phyloP scores from a whole-genome alignment of 1,284 basidiomycete species.

The Cystobasidium slooffiae region DNA sequence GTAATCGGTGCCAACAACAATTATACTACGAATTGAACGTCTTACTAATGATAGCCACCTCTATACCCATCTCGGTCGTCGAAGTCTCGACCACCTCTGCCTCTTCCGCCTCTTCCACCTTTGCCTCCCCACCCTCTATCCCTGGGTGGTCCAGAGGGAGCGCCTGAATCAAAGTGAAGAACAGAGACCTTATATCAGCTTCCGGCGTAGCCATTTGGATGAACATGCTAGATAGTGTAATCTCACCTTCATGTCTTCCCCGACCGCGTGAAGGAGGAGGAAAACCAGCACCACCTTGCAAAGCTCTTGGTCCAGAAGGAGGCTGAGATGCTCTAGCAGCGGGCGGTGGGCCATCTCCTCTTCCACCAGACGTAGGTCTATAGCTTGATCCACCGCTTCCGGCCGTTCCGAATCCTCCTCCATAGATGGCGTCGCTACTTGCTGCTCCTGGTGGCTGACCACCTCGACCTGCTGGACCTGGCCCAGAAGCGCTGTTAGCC shows the following conservation, averaged over 20 bases:
- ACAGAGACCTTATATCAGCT: neutral
- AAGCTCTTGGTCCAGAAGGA: constrained; percentile 33
- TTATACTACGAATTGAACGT: neutral
- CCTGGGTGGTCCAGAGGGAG: neutral
- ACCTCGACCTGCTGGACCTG: constrained; percentile 2
- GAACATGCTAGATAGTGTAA: neutral
- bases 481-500: constrained; percentile 12
- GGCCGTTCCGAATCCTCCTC: constrained; percentile 24
- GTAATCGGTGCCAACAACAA: neutral
- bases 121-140: constrained; percentile 23
- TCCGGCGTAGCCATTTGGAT: too few relatives aligned
- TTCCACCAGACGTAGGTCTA: constrained; percentile 14
- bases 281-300: constrained; percentile 14
- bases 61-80: neutral
- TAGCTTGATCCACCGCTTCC: constrained; percentile 33
- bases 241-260: constrained; percentile 15
- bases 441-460: neutral
- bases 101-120: constrained; percentile 16
- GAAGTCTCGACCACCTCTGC: neutral
- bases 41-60: constrained; percentile 7
- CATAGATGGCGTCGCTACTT: constrained; percentile 5
- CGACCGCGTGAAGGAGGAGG: constrained; percentile 3
- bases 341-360: constrained; percentile 19
- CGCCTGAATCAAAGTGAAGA: neutral
- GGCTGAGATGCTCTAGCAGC: constrained; percentile 27